Base-by-base conservation (phyloP, 805 yeast species). In the Wickerhamomyces ciferrii region DNA sequence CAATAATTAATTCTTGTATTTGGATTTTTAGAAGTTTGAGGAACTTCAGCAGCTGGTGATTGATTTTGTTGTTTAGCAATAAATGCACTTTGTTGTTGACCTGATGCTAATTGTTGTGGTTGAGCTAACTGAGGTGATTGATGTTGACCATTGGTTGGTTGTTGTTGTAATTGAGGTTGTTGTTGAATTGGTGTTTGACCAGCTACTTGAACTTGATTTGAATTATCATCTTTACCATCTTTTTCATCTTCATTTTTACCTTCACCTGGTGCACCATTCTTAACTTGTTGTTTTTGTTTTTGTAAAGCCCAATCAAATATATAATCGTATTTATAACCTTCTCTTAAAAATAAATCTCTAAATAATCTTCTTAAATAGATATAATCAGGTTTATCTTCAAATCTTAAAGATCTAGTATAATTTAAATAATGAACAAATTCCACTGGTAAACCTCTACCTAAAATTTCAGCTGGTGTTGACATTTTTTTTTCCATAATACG, bases 371-470 rank as follows among this genome's bases (percentile, higher is more conserved):
- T 85, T 66, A 92, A 75, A 63, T 84, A 92, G 41, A 82, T 76
- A 66, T 94, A 92, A 68, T 92, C 98, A 11, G 99, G 99, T 65
- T 89, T 89, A 66, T 94, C 98, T 60, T 92, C 98, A 60, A 94
- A 92, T 53, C 96, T 78, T 59, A 92, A 78, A 48, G 94, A 85
- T 58, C 94, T 87, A 48, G 94, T 86, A 65, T 94, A 94, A 58
- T 83, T 81, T 75, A 92, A 76, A 66, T 91, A 92, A 58, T 86
- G 60, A 53, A 85, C 81, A 65, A 92, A 92, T 69, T 92, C 97
- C 43, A 77, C 75, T 19, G 99, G 99, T 56, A 94, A 77, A 8
- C 98, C 98, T 60, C 88, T 81, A 52, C 97, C 91, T 58, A 92
- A 76, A 14, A 82, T 78, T 60, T 87, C 94, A 37, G 91, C 79